These are phyloP conservation scores for Pichia norvegensis DNA, from an alignment of 1,139 yeast genomes.

Conservation along the genomic window DNA sequence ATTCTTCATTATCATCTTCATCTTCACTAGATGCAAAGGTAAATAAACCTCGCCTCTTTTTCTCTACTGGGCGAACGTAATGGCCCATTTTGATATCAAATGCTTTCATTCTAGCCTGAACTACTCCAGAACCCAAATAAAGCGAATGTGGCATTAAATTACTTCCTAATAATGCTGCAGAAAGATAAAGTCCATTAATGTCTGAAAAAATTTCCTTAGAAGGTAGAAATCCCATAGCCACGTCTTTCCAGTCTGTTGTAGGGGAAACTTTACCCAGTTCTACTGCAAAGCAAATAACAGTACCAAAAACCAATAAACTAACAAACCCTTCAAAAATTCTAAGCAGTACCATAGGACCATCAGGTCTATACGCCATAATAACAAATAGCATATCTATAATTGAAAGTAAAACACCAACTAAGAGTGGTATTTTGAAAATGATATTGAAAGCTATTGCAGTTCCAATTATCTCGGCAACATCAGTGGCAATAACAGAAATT, in stretches of 20 bases:
- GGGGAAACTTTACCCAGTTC: constrained; percentile 66
- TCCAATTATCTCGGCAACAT: constrained; percentile 89
- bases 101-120: constrained; percentile 80
- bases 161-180: constrained; percentile 91
- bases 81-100: constrained; percentile 64
- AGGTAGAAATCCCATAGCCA: constrained; percentile 69
- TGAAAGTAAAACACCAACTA: constrained; percentile 74
- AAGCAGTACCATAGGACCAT: constrained; percentile 71
- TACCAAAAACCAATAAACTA: constrained; percentile 65
- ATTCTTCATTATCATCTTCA: constrained; percentile 3
- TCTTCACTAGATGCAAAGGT: constrained; percentile 14
- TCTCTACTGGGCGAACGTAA: constrained; percentile 30
- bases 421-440: constrained; percentile 65
- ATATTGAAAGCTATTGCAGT: constrained; percentile 87
- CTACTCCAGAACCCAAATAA: constrained; percentile 87
- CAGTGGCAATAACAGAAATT: constrained; percentile 85
- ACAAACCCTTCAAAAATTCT: constrained; percentile 81
- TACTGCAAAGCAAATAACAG: constrained; percentile 76
- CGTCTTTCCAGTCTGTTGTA: constrained; percentile 31
- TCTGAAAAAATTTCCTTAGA: constrained; percentile 56
- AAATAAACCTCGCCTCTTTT: constrained; percentile 12
- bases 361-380: constrained; percentile 81
- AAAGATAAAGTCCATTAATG: constrained; percentile 72
- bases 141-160: constrained; percentile 97
- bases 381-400: constrained; percentile 80